A percentile compares a stretch with the other conserved stretches of the same genome.
These are phyloP conservation scores for Madurella fahalii DNA, from an alignment of 2,329 filamentous ascomycete species.

Conservation along the genomic window DNA sequence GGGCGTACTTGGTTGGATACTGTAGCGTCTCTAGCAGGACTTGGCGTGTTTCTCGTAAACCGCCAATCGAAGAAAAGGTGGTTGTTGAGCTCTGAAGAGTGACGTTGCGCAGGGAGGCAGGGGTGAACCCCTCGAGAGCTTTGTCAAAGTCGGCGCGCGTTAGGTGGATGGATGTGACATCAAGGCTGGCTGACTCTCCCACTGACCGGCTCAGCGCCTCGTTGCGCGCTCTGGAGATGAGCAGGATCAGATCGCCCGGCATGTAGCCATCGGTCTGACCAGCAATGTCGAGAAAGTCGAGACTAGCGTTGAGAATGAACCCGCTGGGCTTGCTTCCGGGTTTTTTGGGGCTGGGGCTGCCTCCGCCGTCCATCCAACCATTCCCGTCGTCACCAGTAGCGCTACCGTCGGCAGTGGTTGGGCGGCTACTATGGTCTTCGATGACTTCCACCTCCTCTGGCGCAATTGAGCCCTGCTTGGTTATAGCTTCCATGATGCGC, in stretches of 20 bases:
- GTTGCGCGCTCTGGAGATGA: conserved; percentile 83
- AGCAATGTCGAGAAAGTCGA: conserved; percentile 90
- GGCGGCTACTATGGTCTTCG: conserved; percentile 48
- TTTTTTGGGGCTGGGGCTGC: conserved; percentile 46
- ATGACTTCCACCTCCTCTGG: conserved; percentile 34
- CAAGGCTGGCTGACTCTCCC: conserved; percentile 34
- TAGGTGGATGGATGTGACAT: conserved; percentile 52
- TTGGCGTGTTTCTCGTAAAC: conserved; percentile 77
- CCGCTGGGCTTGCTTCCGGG: conserved; percentile 45
- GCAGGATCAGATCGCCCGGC: conserved; percentile 84
- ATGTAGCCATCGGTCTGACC: conserved; percentile 96
- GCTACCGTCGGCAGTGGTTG: conserved; percentile 53
- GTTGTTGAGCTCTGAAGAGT: conserved; percentile 89
- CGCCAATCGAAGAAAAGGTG: conserved; percentile 88
- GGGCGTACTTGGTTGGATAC: conserved; percentile 96
- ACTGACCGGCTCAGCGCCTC: conserved; percentile 89
- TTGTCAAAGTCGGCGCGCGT: conserved; percentile 72
- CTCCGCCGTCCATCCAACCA: conserved; percentile 73
- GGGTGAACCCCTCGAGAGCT: conserved; percentile 88
- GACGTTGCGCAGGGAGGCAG: conserved; percentile 89
- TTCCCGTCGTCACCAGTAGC: conserved; percentile 46
- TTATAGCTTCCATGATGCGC: conserved; percentile 76
- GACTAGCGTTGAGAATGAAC: conserved; percentile 68
- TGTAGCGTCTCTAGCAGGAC: conserved; percentile 93
- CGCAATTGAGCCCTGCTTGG: conserved; percentile 49